Evolutionary conservation across 306 rosid genomes (phyloP), one percentile per base, ranked within the genome.

Genomic region (Acacia melanoxylon): DNA sequence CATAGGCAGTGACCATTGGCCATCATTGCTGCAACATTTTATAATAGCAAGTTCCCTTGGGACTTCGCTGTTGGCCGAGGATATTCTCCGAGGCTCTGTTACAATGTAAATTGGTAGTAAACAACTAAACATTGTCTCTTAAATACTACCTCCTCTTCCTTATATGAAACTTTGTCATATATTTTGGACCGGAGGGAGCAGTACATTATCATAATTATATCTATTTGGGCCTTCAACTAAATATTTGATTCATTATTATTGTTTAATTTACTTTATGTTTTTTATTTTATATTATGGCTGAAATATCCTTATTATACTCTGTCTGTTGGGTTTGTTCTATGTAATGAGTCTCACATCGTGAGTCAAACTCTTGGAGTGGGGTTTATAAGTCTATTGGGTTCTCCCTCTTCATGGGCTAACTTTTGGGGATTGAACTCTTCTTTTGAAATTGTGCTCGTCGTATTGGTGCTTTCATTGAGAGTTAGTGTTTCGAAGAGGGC

Each of bases 1-100:
- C 95, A 86, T 80, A 85, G 95, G 78, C 95, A 91, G 86, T 91
- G 85, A 89, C 74, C 27, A 83, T 63, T 72, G 33, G 62, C 65
- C 19, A 81, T 42, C 70, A 59, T 14, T 14, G 49, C 78, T 35
- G 62, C 82, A 72, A 72, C 74, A 59, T 51, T 56, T 33, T 78
- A 58, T 58, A 22, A 84, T 76, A 42, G 73, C 51, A 67, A 82
- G 67, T 46, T 59, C 74, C 42, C 40, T 65, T 24, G 45, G 86
- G 81, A 80, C 85, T 77, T 74, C 65, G 59, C 84, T 74, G 84
- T 84, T 54, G 35, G 83, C 78, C n/a, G 56, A 61, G 80, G 81
- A 83, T 80, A 72, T 73, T 83, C 78, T 79, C 62, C 48, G 86
- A 77, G 84, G 83, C 76, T 22, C 27, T 83, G 85, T 86, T 80